phyloP scores from a whole-genome alignment of 148 eudicot genomes.

The Fagopyrum esculentum region DNA sequence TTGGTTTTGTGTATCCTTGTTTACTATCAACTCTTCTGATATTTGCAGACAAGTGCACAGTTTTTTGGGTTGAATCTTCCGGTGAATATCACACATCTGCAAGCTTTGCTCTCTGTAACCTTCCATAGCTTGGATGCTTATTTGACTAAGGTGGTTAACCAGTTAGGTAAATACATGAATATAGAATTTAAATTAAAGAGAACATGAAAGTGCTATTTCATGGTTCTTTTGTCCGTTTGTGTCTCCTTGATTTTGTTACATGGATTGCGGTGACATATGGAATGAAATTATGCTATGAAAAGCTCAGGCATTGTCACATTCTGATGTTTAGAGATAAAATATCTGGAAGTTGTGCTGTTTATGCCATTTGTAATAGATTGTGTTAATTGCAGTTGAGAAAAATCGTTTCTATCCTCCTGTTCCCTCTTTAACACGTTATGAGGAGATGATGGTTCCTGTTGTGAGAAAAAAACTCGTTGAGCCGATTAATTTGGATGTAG shows the following conservation, averaged over 20 bases:
- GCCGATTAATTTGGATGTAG: slow-evolving; percentile 45
- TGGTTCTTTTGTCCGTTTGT: background rate
- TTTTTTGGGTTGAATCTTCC: slow-evolving; percentile 80
- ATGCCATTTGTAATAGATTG: slow-evolving; percentile 3
- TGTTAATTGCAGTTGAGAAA: slow-evolving; percentile 57
- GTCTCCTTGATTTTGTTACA: background rate
- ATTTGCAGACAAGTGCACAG: slow-evolving; percentile 80
- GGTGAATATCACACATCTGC: slow-evolving; percentile 74
- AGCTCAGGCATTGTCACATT: background rate
- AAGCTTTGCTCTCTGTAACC: slow-evolving; percentile 80
- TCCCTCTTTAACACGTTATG: slow-evolving; percentile 85
- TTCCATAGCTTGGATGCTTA: slow-evolving; percentile 82
- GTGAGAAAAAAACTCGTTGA: slow-evolving; percentile 55
- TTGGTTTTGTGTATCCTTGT: background rate
- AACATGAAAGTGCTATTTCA: background rate
- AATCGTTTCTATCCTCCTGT: slow-evolving; percentile 63
- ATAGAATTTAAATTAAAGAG: background rate
- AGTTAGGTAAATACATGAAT: slow-evolving; percentile 45
- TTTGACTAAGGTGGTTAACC: slow-evolving; percentile 48
- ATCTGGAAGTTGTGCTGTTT: slow-evolving; percentile 1
- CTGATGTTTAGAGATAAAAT: background rate
- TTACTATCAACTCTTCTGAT: slow-evolving; percentile 4
- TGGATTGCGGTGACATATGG: background rate
- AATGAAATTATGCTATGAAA: background rate
- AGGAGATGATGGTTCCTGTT: slow-evolving; percentile 46